Conservation (phyloP, 129 eudicot genomes). For the Sambucus nigra region DNA sequence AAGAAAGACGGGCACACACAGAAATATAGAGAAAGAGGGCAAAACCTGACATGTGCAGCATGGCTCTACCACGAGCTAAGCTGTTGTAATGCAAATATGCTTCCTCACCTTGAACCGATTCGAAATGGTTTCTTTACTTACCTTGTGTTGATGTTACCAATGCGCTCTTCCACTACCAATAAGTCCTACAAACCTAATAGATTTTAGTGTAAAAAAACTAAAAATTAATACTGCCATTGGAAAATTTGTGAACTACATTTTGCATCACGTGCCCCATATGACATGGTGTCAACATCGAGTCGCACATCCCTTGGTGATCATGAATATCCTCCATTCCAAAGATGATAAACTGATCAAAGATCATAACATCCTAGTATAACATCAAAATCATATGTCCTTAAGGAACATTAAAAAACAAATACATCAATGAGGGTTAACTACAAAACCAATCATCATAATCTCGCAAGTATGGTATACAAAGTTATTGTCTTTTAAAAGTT, state of each 20-base stretch:
- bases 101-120: conserved; percentile 38
- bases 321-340: conserved; percentile 71
- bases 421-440: too few species aligned
- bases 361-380: conserved; percentile 66
- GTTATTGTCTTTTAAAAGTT: too few species aligned
- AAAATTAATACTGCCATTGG: neutral
- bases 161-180: conserved; percentile 83
- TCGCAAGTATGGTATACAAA: too few species aligned
- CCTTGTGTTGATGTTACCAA: conserved; percentile 81
- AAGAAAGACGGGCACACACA: too few species aligned
- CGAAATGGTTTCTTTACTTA: conserved; percentile 49
- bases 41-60: conserved; percentile 83
- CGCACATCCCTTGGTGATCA: conserved; percentile 94
- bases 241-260: too few species aligned
- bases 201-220: neutral
- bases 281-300: conserved; percentile 93
- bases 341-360: conserved; percentile 64
- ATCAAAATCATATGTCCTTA: neutral
- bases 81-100: conserved; percentile 10
- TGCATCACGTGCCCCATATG: conserved; percentile 56
- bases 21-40: neutral
- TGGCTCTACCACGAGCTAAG: conserved; percentile 51
- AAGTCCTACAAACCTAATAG: conserved; percentile 51
- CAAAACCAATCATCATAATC: too few species aligned
- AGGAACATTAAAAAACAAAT: too few species aligned